Percentiles rank a stretch among this genome's conserved stretches.
phyloP scores from a whole-genome alignment of 768 basidiomycete genomes.

The Tylopilus balloui region DNA sequence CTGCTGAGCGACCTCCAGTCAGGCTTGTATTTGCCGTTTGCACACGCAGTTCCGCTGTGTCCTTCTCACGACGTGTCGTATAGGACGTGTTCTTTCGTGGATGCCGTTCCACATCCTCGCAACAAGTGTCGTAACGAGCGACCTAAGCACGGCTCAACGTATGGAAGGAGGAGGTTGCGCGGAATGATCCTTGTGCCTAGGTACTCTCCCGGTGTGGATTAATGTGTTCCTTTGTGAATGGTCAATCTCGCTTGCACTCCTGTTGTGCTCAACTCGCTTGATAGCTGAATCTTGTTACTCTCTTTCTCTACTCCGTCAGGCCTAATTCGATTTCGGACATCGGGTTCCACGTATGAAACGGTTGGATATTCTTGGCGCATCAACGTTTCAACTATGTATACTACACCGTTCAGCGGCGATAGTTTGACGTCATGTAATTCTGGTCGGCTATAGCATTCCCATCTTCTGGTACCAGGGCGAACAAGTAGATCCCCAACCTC shows the following conservation, averaged over 20 bases:
- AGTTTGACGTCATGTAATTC: not conserved
- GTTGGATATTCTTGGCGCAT: not conserved
- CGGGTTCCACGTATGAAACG: not conserved
- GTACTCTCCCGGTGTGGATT: constrained; percentile 8
- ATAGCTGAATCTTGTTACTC: not conserved
- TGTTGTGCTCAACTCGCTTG: not conserved
- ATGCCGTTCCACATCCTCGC: constrained; percentile 60
- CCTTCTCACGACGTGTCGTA: constrained; percentile 12
- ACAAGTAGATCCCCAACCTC: not conserved
- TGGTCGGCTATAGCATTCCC: not conserved
- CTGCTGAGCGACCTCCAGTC: constrained; percentile 53
- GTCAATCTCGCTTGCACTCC: not conserved
- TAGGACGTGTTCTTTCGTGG: constrained; percentile 36
- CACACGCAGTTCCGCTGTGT: not conserved
- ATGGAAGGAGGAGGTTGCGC: constrained; percentile 47
- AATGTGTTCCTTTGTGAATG: constrained; percentile 14
- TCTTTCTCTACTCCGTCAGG: not conserved
- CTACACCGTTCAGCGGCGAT: not conserved
- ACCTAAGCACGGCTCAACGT: constrained; percentile 66
- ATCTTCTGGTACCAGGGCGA: not conserved
- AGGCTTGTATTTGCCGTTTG: constrained; percentile 34
- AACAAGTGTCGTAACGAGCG: constrained; percentile 73
- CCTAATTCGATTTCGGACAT: not conserved
- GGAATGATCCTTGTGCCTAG: constrained; percentile 16
- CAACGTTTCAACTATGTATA: too few relatives aligned